A percentile compares a stretch with the other conserved stretches of the same genome.
Conservation (phyloP, 2,329 filamentous ascomycete species). For the Cercospora berteroae region DNA sequence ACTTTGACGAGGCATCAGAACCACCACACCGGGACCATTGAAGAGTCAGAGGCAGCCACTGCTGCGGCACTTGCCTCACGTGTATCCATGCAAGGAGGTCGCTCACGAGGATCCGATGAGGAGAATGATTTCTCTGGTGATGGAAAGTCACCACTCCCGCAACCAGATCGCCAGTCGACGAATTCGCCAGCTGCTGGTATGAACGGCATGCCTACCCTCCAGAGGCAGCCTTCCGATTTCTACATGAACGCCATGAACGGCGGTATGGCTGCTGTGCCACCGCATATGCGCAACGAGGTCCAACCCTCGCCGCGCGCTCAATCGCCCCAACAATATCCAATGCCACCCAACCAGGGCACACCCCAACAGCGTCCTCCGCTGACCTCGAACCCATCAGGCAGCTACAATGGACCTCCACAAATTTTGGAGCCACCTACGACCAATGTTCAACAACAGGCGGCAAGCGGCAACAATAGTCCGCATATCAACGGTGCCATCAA, state of each 20-base stretch:
- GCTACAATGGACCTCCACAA: conserved; percentile 72
- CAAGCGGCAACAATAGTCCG: conserved; percentile 77
- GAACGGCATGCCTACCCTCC: conserved; percentile 63
- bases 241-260: conserved; percentile 73
- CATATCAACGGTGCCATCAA: conserved; percentile 67
- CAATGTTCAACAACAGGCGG: conserved; percentile 70
- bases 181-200: conserved; percentile 78
- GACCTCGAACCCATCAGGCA: conserved; percentile 73
- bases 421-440: conserved; percentile 79
- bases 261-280: conserved; percentile 58
- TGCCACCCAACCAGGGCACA: conserved; percentile 53
- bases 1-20: conserved; percentile 95
- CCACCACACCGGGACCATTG: conserved; percentile 90
- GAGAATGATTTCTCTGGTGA: conserved; percentile 63
- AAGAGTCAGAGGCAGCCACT: conserved; percentile 86
- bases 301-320: conserved; percentile 66
- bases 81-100: conserved; percentile 43
- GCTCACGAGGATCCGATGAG: conserved; percentile 64
- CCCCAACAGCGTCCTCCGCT: conserved; percentile 54
- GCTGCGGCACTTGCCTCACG: conserved; percentile 74
- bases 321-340: conserved; percentile 58
- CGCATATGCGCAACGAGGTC: conserved; percentile 75
- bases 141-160: conserved; percentile 71
- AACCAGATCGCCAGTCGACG: conserved; percentile 74
- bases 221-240: conserved; percentile 67